These are phyloP conservation scores for Aspergillus flavus DNA, from an alignment of 2,329 filamentous ascomycete genomes.

Conservation along the genomic window DNA sequence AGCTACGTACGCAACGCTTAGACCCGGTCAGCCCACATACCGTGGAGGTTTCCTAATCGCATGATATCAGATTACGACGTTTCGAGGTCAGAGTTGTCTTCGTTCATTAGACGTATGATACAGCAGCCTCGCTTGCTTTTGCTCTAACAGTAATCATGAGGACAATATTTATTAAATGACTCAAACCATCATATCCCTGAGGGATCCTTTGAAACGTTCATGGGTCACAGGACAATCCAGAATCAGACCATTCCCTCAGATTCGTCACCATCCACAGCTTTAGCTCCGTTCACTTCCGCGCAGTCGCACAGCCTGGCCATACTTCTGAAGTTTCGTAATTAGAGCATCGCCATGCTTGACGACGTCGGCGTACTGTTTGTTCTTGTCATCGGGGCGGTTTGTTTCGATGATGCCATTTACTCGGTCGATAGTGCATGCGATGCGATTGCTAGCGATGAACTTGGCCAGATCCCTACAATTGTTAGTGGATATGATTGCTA, in stretches of 20 bases:
- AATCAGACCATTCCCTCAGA: background rate
- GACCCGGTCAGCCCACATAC: slow-evolving; percentile 1
- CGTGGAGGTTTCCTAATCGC: background rate
- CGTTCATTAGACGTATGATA: slow-evolving; percentile 27
- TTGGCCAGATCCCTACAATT: slow-evolving; percentile 79
- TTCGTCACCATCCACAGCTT: slow-evolving; percentile 5
- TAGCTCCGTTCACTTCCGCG: slow-evolving; percentile 90
- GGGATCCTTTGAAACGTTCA: slow-evolving; percentile 3
- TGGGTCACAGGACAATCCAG: slow-evolving; percentile 11
- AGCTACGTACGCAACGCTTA: background rate
- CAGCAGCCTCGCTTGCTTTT: slow-evolving; percentile 27
- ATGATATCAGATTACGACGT: slow-evolving; percentile 2
- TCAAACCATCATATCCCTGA: slow-evolving; percentile 5
- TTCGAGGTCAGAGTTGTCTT: slow-evolving; percentile 18
- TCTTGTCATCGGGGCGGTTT: slow-evolving; percentile 97
- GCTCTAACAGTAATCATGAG: slow-evolving; percentile 21
- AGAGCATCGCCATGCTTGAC: slow-evolving; percentile 97
- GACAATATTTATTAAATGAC: slow-evolving; percentile 15
- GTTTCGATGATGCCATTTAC: slow-evolving; percentile 98
- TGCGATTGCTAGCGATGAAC: slow-evolving; percentile 92
- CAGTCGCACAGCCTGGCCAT: slow-evolving; percentile 92
- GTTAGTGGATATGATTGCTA: slow-evolving; percentile 14
- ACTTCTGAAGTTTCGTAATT: slow-evolving; percentile 99
- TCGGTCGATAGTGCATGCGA: slow-evolving; percentile 95
- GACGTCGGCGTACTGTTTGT: slow-evolving; percentile 98